Evolutionary conservation across 768 basidiomycete genomes (phyloP).

Genomic region (Mycena capillaripes): DNA sequence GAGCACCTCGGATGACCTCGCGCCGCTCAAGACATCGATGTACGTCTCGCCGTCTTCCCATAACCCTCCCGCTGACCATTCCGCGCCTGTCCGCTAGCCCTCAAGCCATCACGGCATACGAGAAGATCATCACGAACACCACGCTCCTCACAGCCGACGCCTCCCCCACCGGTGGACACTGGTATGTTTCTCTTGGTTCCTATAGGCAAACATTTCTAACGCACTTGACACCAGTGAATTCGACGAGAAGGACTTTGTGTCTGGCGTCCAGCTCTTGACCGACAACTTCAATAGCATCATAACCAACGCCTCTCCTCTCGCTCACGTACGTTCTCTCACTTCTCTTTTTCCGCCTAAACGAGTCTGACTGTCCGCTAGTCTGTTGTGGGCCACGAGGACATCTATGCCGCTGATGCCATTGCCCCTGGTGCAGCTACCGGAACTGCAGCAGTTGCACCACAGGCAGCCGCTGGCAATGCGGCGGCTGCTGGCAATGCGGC

Average conservation of each 20-base stretch:
- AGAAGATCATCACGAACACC: constrained; percentile 38
- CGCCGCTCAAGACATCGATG: constrained; percentile 40
- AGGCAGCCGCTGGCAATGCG: background rate
- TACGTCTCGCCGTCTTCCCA: constrained; percentile 1
- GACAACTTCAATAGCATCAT: constrained; percentile 42
- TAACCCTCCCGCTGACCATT: background rate
- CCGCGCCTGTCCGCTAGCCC: constrained; percentile 28
- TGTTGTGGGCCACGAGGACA: constrained; percentile 41
- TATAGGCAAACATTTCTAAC: background rate
- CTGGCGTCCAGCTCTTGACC: constrained; percentile 44
- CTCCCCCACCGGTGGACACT: constrained; percentile 42
- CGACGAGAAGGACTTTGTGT: constrained; percentile 43
- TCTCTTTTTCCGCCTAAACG: background rate
- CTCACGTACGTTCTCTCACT: constrained; percentile 35
- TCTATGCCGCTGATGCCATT: constrained; percentile 31
- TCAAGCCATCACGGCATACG: constrained; percentile 40
- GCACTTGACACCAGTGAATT: constrained; percentile 38
- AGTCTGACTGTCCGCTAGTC: constrained; percentile 23
- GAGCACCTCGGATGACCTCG: constrained; percentile 42
- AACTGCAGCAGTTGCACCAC: background rate
- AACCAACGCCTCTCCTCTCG: constrained; percentile 40
- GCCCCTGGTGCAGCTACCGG: background rate
- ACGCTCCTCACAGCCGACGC: constrained; percentile 44
- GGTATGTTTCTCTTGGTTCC: constrained; percentile 31
- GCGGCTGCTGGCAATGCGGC: background rate